A percentile compares a stretch with the other conserved stretches of the same genome.
Evolutionary conservation across 106 monocot genomes (phyloP).

Genomic region (Platanthera zijinensis): DNA sequence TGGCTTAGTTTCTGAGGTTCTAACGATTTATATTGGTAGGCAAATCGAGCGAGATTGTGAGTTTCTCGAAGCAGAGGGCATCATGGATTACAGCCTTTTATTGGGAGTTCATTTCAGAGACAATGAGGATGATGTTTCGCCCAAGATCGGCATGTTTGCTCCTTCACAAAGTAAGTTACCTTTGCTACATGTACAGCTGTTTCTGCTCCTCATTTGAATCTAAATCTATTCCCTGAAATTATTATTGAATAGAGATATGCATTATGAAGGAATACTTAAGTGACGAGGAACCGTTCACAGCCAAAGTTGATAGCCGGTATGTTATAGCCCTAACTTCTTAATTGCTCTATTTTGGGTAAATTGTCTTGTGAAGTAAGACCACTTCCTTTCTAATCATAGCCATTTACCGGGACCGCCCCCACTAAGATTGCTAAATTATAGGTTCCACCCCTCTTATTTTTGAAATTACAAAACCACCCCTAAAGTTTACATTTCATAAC

Average conservation of each 20-base stretch:
- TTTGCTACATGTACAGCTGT: not conserved
- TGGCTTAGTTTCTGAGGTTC: not conserved
- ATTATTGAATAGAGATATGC: slow-evolving; percentile 7
- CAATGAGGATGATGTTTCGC: slow-evolving; percentile 27
- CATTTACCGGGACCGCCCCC: too few species aligned
- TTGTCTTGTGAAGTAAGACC: too few species aligned
- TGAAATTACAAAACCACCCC: too few species aligned
- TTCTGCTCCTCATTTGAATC: not conserved
- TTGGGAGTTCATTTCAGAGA: slow-evolving; percentile 45
- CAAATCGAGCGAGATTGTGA: slow-evolving; percentile 42
- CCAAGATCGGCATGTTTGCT: slow-evolving; percentile 26
- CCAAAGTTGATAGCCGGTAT: slow-evolving; percentile 33
- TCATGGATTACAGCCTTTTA: slow-evolving; percentile 67
- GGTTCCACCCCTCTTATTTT: too few species aligned
- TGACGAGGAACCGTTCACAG: not conserved
- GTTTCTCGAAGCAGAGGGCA: slow-evolving; percentile 53
- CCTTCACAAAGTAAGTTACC: slow-evolving; percentile 31
- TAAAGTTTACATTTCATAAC: too few species aligned
- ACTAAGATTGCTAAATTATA: too few species aligned
- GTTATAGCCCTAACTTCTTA: slow-evolving; percentile 3
- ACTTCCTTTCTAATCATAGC: too few species aligned
- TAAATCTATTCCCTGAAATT: slow-evolving; percentile 1
- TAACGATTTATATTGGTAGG: slow-evolving; percentile 7
- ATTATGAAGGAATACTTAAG: slow-evolving; percentile 13
- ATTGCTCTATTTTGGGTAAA: too few species aligned